Evolutionary conservation across 1,284 basidiomycete genomes (phyloP).

Genomic region (Austroboletus novae-zelandiae): DNA sequence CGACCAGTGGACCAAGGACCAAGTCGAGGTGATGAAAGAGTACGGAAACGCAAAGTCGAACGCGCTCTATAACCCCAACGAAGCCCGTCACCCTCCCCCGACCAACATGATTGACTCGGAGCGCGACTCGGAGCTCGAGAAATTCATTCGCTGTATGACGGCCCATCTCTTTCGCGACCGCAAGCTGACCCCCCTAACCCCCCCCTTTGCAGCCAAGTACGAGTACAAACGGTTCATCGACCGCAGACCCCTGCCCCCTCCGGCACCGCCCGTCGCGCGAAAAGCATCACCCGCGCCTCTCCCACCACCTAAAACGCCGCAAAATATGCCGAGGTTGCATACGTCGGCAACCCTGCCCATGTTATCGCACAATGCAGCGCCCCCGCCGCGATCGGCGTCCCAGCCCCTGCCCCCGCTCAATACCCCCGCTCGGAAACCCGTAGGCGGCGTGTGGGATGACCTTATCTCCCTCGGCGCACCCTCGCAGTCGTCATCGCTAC

Average conservation of each 20-base stretch:
- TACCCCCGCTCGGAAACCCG: conserved; percentile 15
- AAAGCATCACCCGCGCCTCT: conserved; percentile 24
- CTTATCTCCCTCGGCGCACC: conserved; percentile 48
- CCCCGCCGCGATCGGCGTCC: conserved; percentile 29
- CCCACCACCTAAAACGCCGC: conserved; percentile 29
- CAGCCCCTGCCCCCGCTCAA: conserved; percentile 28
- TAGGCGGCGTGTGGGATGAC: conserved; percentile 48
- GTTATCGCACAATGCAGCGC: neutral
- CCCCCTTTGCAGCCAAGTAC: conserved; percentile 61
- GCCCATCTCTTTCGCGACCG: too few relatives aligned
- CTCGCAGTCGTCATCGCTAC: conserved; percentile 48
- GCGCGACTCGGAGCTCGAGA: conserved; percentile 81
- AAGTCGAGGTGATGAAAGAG: conserved; percentile 76
- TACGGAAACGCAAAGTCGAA: conserved; percentile 80
- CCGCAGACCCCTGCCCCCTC: conserved; percentile 31
- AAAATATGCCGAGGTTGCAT: conserved; percentile 21
- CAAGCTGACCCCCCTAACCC: too few relatives aligned
- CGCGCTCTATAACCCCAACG: conserved; percentile 71
- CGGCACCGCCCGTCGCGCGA: conserved; percentile 4
- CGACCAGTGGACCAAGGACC: conserved; percentile 83
- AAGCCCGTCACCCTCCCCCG: conserved; percentile 73
- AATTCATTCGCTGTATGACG: conserved; percentile 67
- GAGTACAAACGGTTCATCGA: conserved; percentile 64
- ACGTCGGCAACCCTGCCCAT: conserved; percentile 9
- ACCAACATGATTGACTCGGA: conserved; percentile 76